Evolutionary conservation across 495 filamentous ascomycete species (phyloP).

Genomic region (Penicillium silybi): DNA sequence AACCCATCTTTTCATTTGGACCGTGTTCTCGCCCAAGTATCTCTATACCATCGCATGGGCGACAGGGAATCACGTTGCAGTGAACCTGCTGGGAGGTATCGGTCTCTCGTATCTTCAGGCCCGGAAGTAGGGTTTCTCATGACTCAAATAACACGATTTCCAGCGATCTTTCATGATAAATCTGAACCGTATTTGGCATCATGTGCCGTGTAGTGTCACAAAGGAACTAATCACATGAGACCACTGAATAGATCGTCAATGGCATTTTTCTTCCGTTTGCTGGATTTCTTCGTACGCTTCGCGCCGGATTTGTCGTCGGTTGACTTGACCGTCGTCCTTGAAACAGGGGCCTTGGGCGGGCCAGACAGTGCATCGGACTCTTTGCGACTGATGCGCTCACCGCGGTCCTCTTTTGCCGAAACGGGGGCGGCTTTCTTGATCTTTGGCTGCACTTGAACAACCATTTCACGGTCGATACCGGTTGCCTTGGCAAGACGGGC

Average conservation of each 20-base stretch:
- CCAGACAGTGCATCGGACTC: not conserved
- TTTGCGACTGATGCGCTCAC: conserved; percentile 27
- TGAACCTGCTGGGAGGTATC: conserved; percentile 51
- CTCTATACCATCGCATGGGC: conserved; percentile 88
- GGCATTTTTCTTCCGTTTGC: conserved; percentile 50
- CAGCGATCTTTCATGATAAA: conserved; percentile 3
- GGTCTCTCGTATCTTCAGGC: conserved; percentile 49
- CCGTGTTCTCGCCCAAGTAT: conserved; percentile 96
- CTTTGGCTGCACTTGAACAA: not conserved
- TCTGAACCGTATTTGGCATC: not conserved
- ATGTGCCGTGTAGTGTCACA: not conserved
- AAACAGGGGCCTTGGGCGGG: not conserved
- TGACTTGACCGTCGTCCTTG: not conserved
- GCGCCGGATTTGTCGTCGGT: not conserved
- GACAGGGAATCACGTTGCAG: conserved; percentile 68
- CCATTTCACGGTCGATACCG: conserved; percentile 23
- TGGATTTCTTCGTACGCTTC: conserved; percentile 32
- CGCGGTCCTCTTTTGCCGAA: conserved; percentile 24
- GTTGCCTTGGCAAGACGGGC: conserved; percentile 54
- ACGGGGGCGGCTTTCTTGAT: not conserved
- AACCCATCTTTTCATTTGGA: conserved; percentile 97
- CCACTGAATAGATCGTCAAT: conserved; percentile 62
- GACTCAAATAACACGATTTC: conserved; percentile 24
- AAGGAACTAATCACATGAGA: conserved; percentile 35
- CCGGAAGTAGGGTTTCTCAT: not conserved